Percentiles rank a stretch among this genome's conserved stretches.
phyloP scores from a whole-genome alignment of 345 rosid species.

The Eucalyptus caleyi region DNA sequence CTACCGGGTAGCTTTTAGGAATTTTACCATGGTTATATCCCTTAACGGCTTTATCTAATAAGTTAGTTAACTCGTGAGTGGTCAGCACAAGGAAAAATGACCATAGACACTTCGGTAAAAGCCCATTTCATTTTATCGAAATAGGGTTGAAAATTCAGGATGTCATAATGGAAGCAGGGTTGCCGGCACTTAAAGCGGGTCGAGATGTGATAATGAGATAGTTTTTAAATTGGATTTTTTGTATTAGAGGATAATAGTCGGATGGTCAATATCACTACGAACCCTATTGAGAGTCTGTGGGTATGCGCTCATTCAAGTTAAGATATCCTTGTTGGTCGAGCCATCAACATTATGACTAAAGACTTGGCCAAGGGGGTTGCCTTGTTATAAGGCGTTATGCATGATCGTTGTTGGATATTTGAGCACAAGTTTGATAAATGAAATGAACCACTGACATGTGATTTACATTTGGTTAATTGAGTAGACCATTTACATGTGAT shows the following conservation, averaged over 20 bases:
- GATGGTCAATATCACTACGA: rapidly evolving
- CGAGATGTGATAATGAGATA: neutral
- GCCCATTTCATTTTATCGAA: too few species aligned
- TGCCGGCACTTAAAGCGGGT: rapidly evolving
- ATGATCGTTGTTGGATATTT: neutral
- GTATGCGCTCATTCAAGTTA: neutral
- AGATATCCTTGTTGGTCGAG: neutral
- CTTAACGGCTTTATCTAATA: rapidly evolving
- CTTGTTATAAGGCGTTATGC: neutral
- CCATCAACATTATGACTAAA: rapidly evolving
- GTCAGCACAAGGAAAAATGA: rapidly evolving
- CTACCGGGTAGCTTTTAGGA: rapidly evolving
- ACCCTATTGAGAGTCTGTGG: neutral
- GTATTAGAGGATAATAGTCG: neutral
- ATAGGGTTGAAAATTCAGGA: rapidly evolving
- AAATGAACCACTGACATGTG: neutral
- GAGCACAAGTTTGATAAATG: neutral
- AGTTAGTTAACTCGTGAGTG: rapidly evolving
- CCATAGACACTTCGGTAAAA: rapidly evolving
- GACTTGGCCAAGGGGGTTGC: neutral
- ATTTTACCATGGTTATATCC: rapidly evolving
- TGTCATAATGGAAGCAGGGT: too few species aligned
- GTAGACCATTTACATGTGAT: neutral
- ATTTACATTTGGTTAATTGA: neutral
- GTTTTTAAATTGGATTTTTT: too few species aligned